Conservation (phyloP, 176 grass and related monocot genomes). For the Cocos nucifera region DNA sequence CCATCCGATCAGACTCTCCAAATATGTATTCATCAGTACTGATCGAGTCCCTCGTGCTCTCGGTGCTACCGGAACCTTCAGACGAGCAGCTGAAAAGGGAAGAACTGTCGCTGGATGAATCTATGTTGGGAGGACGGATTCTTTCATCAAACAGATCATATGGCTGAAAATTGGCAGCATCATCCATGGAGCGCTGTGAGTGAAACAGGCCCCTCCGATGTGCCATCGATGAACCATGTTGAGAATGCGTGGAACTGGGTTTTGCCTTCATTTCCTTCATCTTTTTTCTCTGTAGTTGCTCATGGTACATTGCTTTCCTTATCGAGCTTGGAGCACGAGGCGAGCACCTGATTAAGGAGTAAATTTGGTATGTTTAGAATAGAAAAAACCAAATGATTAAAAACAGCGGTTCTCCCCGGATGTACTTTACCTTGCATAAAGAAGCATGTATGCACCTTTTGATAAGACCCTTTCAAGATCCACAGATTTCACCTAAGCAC, state of each 20-base stretch:
- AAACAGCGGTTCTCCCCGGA: no score
- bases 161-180: constrained; percentile 7
- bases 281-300: constrained; percentile 16
- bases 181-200: constrained; percentile 2
- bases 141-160: constrained; percentile 9
- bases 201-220: no score
- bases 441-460: constrained; percentile 79
- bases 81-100: constrained; percentile 65
- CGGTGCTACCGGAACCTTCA: constrained; percentile 40
- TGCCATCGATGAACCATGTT: constrained; percentile 1
- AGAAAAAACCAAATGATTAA: not conserved
- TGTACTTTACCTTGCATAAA: constrained; percentile 69
- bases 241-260: not conserved
- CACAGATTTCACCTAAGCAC: constrained; percentile 62
- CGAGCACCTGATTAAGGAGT: constrained; percentile 42
- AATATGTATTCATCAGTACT: constrained; percentile 51
- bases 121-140: not conserved
- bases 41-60: constrained; percentile 47
- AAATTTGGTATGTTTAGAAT: not conserved
- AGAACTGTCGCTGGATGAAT: constrained; percentile 46
- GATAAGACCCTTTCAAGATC: constrained; percentile 43
- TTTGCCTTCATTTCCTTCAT: constrained; percentile 7
- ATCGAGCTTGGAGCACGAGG: constrained; percentile 60
- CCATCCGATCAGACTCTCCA: constrained; percentile 28
- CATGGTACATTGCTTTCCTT: constrained; percentile 35